These are phyloP conservation scores for Aspergillus niger DNA, from an alignment of 2,329 filamentous ascomycete genomes.

Conservation along the genomic window DNA sequence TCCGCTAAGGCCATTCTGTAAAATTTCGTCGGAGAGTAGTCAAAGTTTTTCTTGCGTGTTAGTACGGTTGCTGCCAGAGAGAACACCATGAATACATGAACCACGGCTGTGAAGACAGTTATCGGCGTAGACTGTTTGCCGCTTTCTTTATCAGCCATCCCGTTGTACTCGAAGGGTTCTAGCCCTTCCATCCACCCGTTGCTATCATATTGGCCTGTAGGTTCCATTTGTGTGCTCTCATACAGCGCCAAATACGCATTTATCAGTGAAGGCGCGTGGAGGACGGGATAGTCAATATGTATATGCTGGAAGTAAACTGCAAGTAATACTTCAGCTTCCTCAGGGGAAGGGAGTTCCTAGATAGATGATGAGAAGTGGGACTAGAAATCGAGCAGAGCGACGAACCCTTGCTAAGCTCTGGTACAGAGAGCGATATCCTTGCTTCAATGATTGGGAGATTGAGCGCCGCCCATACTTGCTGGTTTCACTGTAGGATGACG, in stretches of 20 bases:
- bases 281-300: slow-evolving; percentile 35
- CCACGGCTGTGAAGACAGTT: slow-evolving; percentile 23
- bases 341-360: slow-evolving; percentile 27
- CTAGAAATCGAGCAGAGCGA: background rate
- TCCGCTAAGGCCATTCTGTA: slow-evolving; percentile 36
- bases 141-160: slow-evolving; percentile 17
- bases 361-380: background rate
- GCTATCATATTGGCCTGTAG: slow-evolving; percentile 18
- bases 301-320: slow-evolving; percentile 31
- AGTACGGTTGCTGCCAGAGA: slow-evolving; percentile 39
- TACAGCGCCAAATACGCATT: slow-evolving; percentile 30
- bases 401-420: slow-evolving; percentile 12
- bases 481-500: background rate
- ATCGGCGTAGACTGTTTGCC: slow-evolving; percentile 16
- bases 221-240: slow-evolving; percentile 20
- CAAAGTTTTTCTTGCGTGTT: slow-evolving; percentile 37
- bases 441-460: background rate
- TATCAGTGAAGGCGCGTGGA: slow-evolving; percentile 30
- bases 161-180: slow-evolving; percentile 30
- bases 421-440: slow-evolving; percentile 14
- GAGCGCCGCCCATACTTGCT: background rate
- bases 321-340: slow-evolving; percentile 28
- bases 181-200: slow-evolving; percentile 30
- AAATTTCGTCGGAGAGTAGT: slow-evolving; percentile 38
- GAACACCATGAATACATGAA: slow-evolving; percentile 41